Evolutionary conservation across 139 green algal species (phyloP), one percentile per base, ranked within the genome.

Genomic region (Closterium sp.): DNA sequence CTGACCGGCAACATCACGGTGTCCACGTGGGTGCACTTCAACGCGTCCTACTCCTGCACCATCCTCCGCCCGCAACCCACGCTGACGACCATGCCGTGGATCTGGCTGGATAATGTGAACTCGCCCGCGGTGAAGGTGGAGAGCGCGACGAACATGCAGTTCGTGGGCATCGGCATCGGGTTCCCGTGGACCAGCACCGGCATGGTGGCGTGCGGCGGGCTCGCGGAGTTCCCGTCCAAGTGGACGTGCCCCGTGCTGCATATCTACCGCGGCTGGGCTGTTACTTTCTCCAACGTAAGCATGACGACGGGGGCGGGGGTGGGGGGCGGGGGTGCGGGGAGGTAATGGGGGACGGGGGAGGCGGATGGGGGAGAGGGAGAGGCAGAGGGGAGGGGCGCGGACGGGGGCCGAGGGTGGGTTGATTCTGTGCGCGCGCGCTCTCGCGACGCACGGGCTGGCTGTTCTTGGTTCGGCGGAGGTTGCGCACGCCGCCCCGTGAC

Each of bases 31-130:
- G 25, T 87, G 1, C 1, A 28, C 23, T 35, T 87, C 31, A 34
- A 87, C 84, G 84, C 31, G 31, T 35, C 31, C 19, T 87, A 87
- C 25, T 87, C 84, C 31, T 87, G 84, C 84, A 87, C 84, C 84
- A 34, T 87, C 23, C n/a, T 87, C 84, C 84, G 55, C 55, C 55
- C 55, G 55, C 55, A 76, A 76, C 55, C 55, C 7, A 19, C 16
- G 16, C 55, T 76, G 3, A 76, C 55, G 12, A 28, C 55, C 55
- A 76, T 76, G 55, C 55, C 55, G 10, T 76, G 55, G 55, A 76
- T 76, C 55, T 76, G 55, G 55, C 55, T 76, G 1, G 55, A 76
- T 76, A 76, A 76, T 19, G 0, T 76, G 16, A 76, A 76, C 55
- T 76, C 55, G 55, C 55, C 55, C 55, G 55, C 55, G 55, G 55